These are phyloP conservation scores for Seiridium cupressi DNA, from an alignment of 2,329 filamentous ascomycete genomes.

Conservation along the genomic window DNA sequence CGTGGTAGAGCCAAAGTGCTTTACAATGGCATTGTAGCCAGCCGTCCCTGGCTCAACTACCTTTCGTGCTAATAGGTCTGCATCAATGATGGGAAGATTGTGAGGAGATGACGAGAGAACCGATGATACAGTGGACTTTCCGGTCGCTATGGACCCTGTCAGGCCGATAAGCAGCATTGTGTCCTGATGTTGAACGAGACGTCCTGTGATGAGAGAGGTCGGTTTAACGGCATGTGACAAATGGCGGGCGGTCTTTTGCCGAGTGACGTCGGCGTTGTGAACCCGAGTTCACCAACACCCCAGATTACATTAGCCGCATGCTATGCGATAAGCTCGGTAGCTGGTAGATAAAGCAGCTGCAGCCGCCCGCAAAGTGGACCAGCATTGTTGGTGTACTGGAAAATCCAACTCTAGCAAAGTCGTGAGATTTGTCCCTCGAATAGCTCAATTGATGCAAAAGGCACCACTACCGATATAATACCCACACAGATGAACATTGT, in stretches of 20 bases:
- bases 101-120: constrained; percentile 80
- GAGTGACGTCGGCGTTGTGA: not conserved
- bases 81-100: constrained; percentile 87
- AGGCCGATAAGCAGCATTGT: constrained; percentile 90
- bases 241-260: too few species aligned
- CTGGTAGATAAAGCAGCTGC: too few species aligned
- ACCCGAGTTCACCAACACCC: not conserved
- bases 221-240: too few species aligned
- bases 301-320: not conserved
- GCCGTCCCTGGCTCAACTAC: constrained; percentile 90
- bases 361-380: too few species aligned
- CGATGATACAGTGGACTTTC: constrained; percentile 92
- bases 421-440: too few species aligned
- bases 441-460: too few species aligned
- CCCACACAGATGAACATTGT: too few species aligned
- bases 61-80: constrained; percentile 86
- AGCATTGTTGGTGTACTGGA: too few species aligned
- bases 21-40: constrained; percentile 80
- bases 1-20: constrained; percentile 77
- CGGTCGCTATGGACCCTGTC: constrained; percentile 95
- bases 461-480: too few species aligned
- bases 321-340: not conserved
- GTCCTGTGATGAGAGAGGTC: too few species aligned
- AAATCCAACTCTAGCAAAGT: too few species aligned
- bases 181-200: not conserved